Percentiles rank a stretch among this genome's conserved stretches.
Evolutionary conservation across 1,284 basidiomycete species (phyloP).

Genomic region (Exsudoporus floridanus): DNA sequence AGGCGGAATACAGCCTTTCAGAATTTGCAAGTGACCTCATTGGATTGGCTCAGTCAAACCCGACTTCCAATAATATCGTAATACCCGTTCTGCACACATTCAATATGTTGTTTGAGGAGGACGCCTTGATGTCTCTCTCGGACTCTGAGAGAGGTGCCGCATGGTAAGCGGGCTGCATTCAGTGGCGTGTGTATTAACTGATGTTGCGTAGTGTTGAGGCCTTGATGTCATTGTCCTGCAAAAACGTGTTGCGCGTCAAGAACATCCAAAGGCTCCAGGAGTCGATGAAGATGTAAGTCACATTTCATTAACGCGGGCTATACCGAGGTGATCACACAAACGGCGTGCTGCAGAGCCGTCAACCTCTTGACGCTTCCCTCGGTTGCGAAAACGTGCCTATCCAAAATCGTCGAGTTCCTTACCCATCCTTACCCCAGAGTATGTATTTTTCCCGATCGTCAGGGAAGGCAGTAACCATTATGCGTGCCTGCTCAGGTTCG

Average conservation of each 20-base stretch:
- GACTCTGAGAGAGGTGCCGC: conserved; percentile 45
- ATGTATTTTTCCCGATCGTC: conserved; percentile 26
- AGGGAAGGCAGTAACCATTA: conserved; percentile 6
- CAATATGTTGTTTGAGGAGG: conserved; percentile 68
- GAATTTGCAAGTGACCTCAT: conserved; percentile 57
- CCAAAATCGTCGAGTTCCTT: conserved; percentile 59
- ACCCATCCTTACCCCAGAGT: conserved; percentile 79
- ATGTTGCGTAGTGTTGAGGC: conserved; percentile 38
- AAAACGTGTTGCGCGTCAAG: conserved; percentile 67
- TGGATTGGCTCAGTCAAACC: conserved; percentile 50
- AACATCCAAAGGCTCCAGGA: conserved; percentile 75
- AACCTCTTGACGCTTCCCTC: conserved; percentile 57
- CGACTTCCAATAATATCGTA: conserved; percentile 66
- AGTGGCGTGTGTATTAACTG: conserved; percentile 23
- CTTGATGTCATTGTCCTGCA: conserved; percentile 55
- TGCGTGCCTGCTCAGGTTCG: conserved; percentile 55
- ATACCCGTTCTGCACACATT: conserved; percentile 78
- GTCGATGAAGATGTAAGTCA: conserved; percentile 75
- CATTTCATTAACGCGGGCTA: conserved; percentile 16
- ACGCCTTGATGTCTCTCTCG: conserved; percentile 49
- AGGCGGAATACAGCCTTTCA: conserved; percentile 44
- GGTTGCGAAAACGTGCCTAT: conserved; percentile 46
- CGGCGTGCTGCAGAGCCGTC: conserved; percentile 48
- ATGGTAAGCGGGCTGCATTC: conserved; percentile 44
- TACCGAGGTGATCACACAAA: conserved; percentile 13